Evolutionary conservation across 352 stramenopile species (phyloP), one percentile per base, ranked within the genome.

Genomic region (Pythium volutum): DNA sequence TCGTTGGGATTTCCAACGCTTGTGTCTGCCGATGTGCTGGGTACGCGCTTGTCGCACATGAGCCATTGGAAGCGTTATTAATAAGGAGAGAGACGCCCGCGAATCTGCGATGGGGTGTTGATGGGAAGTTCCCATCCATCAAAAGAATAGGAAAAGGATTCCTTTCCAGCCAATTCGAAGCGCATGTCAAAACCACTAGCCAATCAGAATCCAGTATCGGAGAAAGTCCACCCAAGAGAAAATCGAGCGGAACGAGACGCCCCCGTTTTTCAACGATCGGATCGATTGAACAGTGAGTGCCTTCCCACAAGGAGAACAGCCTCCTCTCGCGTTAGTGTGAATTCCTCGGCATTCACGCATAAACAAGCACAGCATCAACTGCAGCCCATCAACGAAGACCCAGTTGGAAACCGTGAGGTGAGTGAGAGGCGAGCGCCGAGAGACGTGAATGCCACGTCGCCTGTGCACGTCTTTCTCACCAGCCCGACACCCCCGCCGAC

Each of bases 111-210:
- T 43, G 36, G 36, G 11, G 1, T 15, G 14, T 43, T 43, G 36
- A 43, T 43, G 36, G 36, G 36, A n/a, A 23, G 15, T 22, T 50
- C 25, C 43, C 46, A 53, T 53, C 26, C 15, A 38, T 16, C 23
- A 14, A 29, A 23, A 29, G 7, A 14, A 16, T 18, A 25, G 10
- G 22, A 18, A 2, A 6, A 43, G n/a, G n/a, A n/a, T n/a, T n/a
- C n/a, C n/a, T n/a, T n/a, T n/a, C 25, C 54, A 52, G 14, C 54
- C 54, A 61, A 61, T 61, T 25, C 53, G 14, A 42, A 38, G 22
- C 18, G 16, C 31, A 18, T 22, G 46, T 53, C 53, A 22, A 6
- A 22, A 20, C 4, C 34, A 59, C 2, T 22, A 36, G 7, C 46
- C 46, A 53, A 53, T 53, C 46, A 53, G 5, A 53, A 53, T 12